phyloP scores from a whole-genome alignment of 225 moss, liverwort and hornwort species.

The Bryum argenteum region DNA sequence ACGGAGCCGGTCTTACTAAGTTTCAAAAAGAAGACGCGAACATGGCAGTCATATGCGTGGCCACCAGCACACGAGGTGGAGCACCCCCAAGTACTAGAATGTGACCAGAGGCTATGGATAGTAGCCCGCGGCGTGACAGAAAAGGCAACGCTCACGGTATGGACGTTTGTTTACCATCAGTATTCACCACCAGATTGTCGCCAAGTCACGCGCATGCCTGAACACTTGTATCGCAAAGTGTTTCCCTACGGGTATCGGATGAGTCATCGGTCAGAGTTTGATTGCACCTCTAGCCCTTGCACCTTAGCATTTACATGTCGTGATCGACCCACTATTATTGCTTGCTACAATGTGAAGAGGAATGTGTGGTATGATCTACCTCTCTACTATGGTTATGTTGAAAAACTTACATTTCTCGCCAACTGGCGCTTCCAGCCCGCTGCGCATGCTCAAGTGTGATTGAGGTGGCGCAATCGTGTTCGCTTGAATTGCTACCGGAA shows the following conservation, averaged over 20 bases:
- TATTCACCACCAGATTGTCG: conserved; percentile 34
- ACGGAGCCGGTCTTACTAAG: conserved; percentile 20
- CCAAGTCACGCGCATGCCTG: conserved; percentile 52
- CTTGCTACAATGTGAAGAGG: conserved; percentile 35
- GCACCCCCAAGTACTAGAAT: conserved; percentile 47
- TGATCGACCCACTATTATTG: conserved; percentile 21
- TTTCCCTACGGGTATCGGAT: conserved; percentile 38
- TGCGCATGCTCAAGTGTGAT: conserved; percentile 43
- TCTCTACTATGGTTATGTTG: conserved; percentile 26
- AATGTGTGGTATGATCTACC: conserved; percentile 39
- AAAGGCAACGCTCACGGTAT: conserved; percentile 38
- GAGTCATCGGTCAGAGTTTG: conserved; percentile 20
- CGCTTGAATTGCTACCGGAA: too few species aligned
- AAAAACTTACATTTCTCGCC: conserved; percentile 42
- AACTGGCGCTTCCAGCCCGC: conserved; percentile 55
- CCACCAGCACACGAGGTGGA: conserved; percentile 42
- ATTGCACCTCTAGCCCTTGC: conserved; percentile 19
- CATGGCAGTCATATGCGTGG: conserved; percentile 44
- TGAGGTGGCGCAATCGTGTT: too few species aligned
- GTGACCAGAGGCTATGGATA: conserved; percentile 39
- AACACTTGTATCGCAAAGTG: conserved; percentile 25
- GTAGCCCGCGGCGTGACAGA: conserved; percentile 27
- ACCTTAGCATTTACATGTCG: conserved; percentile 42
- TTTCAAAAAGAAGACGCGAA: conserved; percentile 33
- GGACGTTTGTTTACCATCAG: conserved; percentile 31